Base-by-base conservation (phyloP, 1,139 yeast genomes). In the Yamadazyma atlantica region DNA sequence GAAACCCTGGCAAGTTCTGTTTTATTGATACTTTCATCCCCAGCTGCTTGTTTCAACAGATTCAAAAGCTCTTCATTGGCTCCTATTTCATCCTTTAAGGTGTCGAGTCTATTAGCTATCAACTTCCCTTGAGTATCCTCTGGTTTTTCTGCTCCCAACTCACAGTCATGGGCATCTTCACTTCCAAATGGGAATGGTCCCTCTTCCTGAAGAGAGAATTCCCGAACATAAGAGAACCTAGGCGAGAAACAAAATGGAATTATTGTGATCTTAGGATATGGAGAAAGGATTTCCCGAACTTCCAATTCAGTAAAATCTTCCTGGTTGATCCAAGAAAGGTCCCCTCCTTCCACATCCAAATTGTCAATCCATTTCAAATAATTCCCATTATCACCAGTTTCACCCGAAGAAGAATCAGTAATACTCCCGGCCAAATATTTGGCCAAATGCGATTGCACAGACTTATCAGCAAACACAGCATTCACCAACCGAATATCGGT, bases 221-320 rank as follows among this genome's bases (percentile, higher is more conserved):
- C 85, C 39, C 95, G 72, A 48, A 82, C 75, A 58, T 88, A 90
- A 19, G 84, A 74, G 57, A 88, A 82, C 40, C 82, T 73, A 0
- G 97, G 96, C 0, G 95, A 69, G 47, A 67, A 78, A 41, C 86
- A 71, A 48, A 90, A 68, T 1, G 95, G 94, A 14, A 69, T 51
- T 0, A 86, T 73, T 13, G 64, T 63, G 34, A 90, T 73, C 32
- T 68, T 62, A 0, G 95, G 92, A 32, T 70, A 61, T 2, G 75
- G 67, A 4, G 76, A 65, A 2, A 60, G 66, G 17, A 67, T 58
- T 43, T 73, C 66, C n/a, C 63, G 63, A 48, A 72, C 68, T 52
- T 78, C 87, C 32, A 90, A 63, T 53, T 92, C 97, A 12, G 78
- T 69, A 51, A 81, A 92, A 60, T 92, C 98, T 42, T 85, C 80